Conservation (phyloP, 2,329 filamentous ascomycete species). For the Macrophomina tecta region DNA sequence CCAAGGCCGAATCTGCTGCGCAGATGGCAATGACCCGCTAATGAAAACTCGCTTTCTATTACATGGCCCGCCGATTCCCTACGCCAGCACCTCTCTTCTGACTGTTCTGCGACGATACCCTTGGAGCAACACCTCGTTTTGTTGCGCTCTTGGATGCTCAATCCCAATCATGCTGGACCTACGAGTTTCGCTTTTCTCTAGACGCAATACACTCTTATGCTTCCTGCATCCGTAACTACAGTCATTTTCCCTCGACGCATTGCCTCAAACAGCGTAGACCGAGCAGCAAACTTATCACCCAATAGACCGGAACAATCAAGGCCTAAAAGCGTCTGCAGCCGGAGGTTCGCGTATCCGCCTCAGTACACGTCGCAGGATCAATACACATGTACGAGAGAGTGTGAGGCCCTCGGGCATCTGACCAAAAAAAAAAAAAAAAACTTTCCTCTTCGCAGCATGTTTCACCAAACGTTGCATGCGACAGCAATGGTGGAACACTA, state of each 20-base stretch:
- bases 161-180: neutral
- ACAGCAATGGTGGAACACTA: neutral
- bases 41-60: neutral
- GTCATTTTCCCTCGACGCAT: too few relatives aligned
- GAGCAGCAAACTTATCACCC: neutral
- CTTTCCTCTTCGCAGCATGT: neutral
- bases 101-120: conserved; percentile 4
- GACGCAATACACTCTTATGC: neutral
- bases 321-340: neutral
- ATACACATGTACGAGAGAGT: neutral
- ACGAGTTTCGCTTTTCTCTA: neutral
- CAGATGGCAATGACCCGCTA: neutral
- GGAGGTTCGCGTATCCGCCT: neutral
- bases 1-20: neutral
- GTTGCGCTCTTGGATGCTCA: neutral
- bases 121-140: neutral
- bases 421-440: too few relatives aligned
- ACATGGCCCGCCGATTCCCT: neutral
- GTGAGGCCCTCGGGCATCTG: too few relatives aligned
- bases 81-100: neutral
- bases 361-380: neutral
- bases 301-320: neutral
- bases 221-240: too few relatives aligned
- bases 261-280: neutral
- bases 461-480: conserved; percentile 3